A percentile compares a stretch with the other conserved stretches of the same genome.
Evolutionary conservation across 345 rosid species (phyloP).

Genomic region (Pelargonium nanum): DNA sequence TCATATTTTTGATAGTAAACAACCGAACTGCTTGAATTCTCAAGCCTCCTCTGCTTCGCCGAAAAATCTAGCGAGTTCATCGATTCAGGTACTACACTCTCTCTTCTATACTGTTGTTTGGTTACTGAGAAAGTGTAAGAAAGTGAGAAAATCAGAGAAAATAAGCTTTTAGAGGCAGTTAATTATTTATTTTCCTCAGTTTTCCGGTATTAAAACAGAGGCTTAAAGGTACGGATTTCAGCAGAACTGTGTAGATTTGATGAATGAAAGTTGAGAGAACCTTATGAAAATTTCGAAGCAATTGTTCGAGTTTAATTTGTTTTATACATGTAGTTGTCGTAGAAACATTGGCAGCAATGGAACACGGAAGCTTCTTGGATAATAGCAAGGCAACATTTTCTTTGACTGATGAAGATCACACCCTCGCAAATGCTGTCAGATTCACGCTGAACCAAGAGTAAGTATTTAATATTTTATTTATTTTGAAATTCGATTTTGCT

Average conservation of each 20-base stretch:
- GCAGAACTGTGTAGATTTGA: too few relatives aligned
- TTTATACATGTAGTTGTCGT: neutral
- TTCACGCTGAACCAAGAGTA: conserved; percentile 89
- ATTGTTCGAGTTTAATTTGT: neutral
- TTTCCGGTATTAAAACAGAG: too few relatives aligned
- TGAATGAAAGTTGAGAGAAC: too few relatives aligned
- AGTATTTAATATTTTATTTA: conserved; percentile 17
- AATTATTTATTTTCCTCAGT: too few relatives aligned
- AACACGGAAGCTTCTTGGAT: conserved; percentile 53
- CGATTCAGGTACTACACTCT: neutral
- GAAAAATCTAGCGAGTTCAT: neutral
- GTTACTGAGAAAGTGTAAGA: neutral
- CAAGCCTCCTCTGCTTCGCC: neutral
- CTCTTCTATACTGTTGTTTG: neutral
- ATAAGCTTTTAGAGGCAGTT: too few relatives aligned
- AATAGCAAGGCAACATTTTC: conserved; percentile 55
- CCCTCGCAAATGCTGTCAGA: conserved; percentile 73
- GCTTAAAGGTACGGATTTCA: too few relatives aligned
- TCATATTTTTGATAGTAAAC: too few relatives aligned
- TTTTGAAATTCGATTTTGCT: neutral
- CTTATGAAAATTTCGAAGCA: too few relatives aligned
- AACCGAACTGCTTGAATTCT: too few relatives aligned
- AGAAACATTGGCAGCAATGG: conserved; percentile 35
- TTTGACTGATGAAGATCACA: conserved; percentile 68
- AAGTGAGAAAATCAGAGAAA: too few relatives aligned